Evolutionary conservation across 176 grass and related monocot species (phyloP).

Genomic region (Metroxylon sagu): DNA sequence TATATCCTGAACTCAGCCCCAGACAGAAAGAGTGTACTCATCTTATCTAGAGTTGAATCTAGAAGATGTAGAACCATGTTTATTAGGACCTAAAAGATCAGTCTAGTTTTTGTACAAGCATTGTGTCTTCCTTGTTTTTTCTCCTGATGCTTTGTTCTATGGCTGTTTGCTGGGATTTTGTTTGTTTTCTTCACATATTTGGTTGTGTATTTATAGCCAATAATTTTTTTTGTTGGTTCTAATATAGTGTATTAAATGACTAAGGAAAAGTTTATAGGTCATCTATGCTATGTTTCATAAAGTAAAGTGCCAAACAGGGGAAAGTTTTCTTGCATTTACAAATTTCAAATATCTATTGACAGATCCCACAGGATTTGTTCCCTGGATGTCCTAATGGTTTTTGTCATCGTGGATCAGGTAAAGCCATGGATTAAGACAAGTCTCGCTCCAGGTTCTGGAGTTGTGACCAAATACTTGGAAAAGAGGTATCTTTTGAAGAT

Average conservation of each 20-base stretch:
- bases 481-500: constrained; percentile 43
- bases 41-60: constrained; percentile 81
- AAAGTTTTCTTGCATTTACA: no score
- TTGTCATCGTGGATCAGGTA: constrained; percentile 43
- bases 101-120: no score
- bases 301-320: no score
- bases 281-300: no score
- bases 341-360: neutral
- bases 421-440: constrained; percentile 97
- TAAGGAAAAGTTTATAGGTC: no score
- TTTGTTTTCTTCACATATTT: no score
- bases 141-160: no score
- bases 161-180: no score
- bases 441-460: constrained; percentile 88
- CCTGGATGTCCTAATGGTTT: neutral
- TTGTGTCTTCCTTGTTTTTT: no score
- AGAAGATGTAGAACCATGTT: constrained; percentile 60
- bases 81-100: constrained; percentile 85
- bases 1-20: constrained; percentile 37
- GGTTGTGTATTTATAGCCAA: no score
- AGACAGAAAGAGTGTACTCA: constrained; percentile 61
- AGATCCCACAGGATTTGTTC: neutral
- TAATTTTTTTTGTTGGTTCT: no score
- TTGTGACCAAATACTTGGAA: constrained; percentile 85
- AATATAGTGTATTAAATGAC: no score